Evolutionary conservation across 2,329 filamentous ascomycete genomes (phyloP).

Genomic region (Fusarium xylarioides): DNA sequence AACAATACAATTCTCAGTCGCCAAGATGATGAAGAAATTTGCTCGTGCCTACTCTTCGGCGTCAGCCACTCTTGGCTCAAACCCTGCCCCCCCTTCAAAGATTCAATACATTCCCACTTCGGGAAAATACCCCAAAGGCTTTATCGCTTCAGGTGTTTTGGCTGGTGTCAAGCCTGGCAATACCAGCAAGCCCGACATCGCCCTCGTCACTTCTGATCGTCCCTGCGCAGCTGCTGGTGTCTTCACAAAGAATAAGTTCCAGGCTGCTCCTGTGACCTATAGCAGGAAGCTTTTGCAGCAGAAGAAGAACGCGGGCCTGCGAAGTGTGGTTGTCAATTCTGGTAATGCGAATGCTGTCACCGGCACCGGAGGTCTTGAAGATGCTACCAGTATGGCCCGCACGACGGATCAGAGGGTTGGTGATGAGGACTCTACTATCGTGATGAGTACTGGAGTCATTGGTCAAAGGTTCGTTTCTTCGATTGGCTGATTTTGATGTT

Average conservation of each 20-base stretch:
- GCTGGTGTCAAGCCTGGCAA: constrained; percentile 95
- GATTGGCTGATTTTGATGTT: constrained; percentile 4
- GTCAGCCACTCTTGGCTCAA: constrained; percentile 39
- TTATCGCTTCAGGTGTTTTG: constrained; percentile 84
- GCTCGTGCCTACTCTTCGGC: constrained; percentile 48
- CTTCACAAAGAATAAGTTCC: constrained; percentile 98
- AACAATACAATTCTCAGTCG: constrained; percentile 15
- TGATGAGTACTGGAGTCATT: constrained; percentile 99
- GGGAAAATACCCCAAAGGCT: constrained; percentile 90
- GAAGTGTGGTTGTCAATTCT: constrained; percentile 90
- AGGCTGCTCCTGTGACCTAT: constrained; percentile 92
- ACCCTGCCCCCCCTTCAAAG: constrained; percentile 76
- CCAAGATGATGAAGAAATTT: constrained; percentile 45
- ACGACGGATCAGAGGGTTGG: constrained; percentile 74
- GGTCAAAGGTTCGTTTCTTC: constrained; percentile 74
- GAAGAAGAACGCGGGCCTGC: constrained; percentile 73
- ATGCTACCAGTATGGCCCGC: constrained; percentile 84
- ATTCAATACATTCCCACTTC: constrained; percentile 87
- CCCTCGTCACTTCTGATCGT: constrained; percentile 84
- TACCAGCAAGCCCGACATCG: constrained; percentile 89
- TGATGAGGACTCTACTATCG: constrained; percentile 71
- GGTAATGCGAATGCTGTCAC: constrained; percentile 98
- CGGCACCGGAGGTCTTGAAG: constrained; percentile 86
- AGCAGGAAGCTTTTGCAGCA: constrained; percentile 76
- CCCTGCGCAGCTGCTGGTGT: constrained; percentile 90